Base-by-base conservation (phyloP, 169 alveolate species). In the Cryptosporidium muris region DNA sequence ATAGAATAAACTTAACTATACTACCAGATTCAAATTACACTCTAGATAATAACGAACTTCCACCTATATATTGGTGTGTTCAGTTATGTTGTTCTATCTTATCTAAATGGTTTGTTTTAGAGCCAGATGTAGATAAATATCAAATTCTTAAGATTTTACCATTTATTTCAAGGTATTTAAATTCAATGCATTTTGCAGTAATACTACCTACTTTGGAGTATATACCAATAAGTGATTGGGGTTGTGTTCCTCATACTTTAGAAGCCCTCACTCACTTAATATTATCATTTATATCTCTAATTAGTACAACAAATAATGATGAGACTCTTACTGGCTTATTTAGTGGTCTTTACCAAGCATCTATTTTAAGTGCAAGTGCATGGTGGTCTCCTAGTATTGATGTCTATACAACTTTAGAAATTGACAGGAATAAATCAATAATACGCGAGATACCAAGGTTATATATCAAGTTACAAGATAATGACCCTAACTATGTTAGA, bases 381-480 rank as follows among this genome's bases (percentile, higher is more conserved):
- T 74, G 85, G 85, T 74, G 85, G 85, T 74, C 85, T 74, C 85
- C 85, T 16, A 68, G 85, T 47, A 58, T 74, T 58, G 85, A 74
- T 74, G 12, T 62, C n/a, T 74, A 74, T 58, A 74, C 64, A 49
- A 40, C 12, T 4, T 4, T 54, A 1, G 81, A 25, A 25, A 25
- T 25, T 25, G 25, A 25, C 25, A 25, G 25, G 25, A 25, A 25
- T 25, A 25, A 25, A 25, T 25, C 25, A 25, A 25, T 25, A 25
- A 25, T 25, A 25, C 25, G 25, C 25, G 25, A 25, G 25, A 0
- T 25, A 25, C 25, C 25, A 25, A 25, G 25, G 25, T 25, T 25
- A 25, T 25, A 25, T 0, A 25, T 25, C 25, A 25, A 25, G 25
- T 25, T 25, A 25, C 25, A 25, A 25, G 25, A 25, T 25, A 25